Base-by-base conservation (phyloP, 768 basidiomycete species). In the Boletus rufocinnamomeus region DNA sequence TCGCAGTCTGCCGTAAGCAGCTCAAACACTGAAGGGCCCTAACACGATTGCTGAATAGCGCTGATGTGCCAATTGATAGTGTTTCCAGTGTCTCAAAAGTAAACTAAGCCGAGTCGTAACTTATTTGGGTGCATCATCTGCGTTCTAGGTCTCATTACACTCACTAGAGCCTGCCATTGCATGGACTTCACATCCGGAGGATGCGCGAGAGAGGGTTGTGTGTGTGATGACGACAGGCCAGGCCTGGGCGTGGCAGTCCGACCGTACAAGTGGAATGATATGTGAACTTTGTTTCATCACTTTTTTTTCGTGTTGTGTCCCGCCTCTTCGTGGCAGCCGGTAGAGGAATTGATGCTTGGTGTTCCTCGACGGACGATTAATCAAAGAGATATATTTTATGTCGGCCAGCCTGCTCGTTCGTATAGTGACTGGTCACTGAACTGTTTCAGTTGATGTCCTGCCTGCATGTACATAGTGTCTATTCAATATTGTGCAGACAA, bases 171-270 rank as follows among this genome's bases (percentile, higher is more conserved):
- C n/a, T n/a, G n/a, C n/a, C 60, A 72, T 57, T 55, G 56, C 69
- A 73, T 62, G 66, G 69, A 73, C 68, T 58, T 70, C 63, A 57
- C 65, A 70, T 65, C 41, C 61, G 6, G 80, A 89, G 4, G 95
- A 97, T 59, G 90, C 93, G 2, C 98, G 95, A 95, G 95, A 98
- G 56, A 84, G 96, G 38, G 96, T 99, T 6, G 89, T 97, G 4
- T 97, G 95, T 63, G 96, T 99, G 17, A 89, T 97, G 86, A 98
- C 96, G 11, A 99, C 96, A 0, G 97, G 97, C 1, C 96, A 98
- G 66, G 89, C 91, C n/a, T n/a, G n/a, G n/a, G n/a, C n/a, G 35
- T 98, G 97, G 97, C 97, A 99, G 71, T 99, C 98, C 81, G 88
- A 57, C 89, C 92, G 19, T 98, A 98, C 77, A 95, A 96, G 71